phyloP scores from a whole-genome alignment of 2,329 filamentous ascomycete species.

The Triangularia setosa region DNA sequence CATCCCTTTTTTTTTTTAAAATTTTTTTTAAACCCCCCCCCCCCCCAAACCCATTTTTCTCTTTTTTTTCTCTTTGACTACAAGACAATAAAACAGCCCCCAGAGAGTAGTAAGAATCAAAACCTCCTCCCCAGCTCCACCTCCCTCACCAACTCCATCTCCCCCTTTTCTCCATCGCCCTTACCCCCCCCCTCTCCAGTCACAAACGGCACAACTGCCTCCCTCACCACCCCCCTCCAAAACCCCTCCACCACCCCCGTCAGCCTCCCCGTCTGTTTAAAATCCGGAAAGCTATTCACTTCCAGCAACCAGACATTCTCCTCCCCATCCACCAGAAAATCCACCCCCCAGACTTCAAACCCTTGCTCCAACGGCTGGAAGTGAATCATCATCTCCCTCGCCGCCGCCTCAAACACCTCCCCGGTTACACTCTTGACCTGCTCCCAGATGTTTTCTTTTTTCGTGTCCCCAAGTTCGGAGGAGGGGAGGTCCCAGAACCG shows the following conservation, averaged over 20 bases:
- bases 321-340: slow-evolving; percentile 73
- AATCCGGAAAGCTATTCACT: slow-evolving; percentile 95
- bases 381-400: slow-evolving; percentile 77
- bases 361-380: slow-evolving; percentile 86
- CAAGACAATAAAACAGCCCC: no score
- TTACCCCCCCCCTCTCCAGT: slow-evolving; percentile 25
- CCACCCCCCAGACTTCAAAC: slow-evolving; percentile 88
- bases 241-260: slow-evolving; percentile 69
- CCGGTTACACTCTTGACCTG: slow-evolving; percentile 73
- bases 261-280: slow-evolving; percentile 80
- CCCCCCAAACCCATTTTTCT: no score
- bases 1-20: no score
- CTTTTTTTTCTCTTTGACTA: no score
- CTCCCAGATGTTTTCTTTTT: slow-evolving; percentile 59
- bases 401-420: slow-evolving; percentile 82
- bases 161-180: slow-evolving; percentile 26
- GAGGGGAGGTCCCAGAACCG: slow-evolving; percentile 66
- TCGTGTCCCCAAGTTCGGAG: slow-evolving; percentile 11
- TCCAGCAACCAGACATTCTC: slow-evolving; percentile 71
- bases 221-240: slow-evolving; percentile 68
- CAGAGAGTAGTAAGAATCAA: no score
- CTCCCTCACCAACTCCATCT: slow-evolving; percentile 50
- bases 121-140: slow-evolving; percentile 50
- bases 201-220: slow-evolving; percentile 68
- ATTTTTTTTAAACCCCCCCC: no score